Base-by-base conservation (phyloP, 2,329 filamentous ascomycete genomes). In the Penicillium sp. region DNA sequence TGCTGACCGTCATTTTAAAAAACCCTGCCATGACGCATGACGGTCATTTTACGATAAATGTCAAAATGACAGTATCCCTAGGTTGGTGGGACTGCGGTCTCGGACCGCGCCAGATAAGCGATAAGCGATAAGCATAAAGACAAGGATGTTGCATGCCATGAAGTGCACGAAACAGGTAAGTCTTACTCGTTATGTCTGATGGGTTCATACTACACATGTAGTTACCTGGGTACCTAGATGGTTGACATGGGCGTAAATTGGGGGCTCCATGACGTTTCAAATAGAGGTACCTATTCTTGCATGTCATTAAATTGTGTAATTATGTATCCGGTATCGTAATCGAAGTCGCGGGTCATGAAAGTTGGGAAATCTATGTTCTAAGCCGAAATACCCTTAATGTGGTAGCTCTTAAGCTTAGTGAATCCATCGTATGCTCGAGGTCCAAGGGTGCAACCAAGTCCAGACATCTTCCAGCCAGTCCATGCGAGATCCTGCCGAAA, bases 401-500 rank as follows among this genome's bases (percentile, higher is more conserved):
- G 92, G 75, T 87, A 95, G 79, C 89, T 96, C 86, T 96, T 96
- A 68, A 95, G 81, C 81, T 92, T 94, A 66, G 93, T 88, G 69
- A 96, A 96, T 68, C 93, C 89, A 65, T 96, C 92, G 69, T 92
- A 97, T 12, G 90, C 92, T 67, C 90, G 93, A 63, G 81, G 87
- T 75, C 90, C 92, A 67, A 97, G 77, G 8, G 91, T 96, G 67
- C 89, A 87, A 29, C 92, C 92, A 75, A 89, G 90, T 58, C 92
- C 92, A 52, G 91, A 96, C 70, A 94, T 89, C 80, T 96, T 97
- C 90, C 90, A 96, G 6, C 92, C 92, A 3, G 90, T 92, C 90
- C 90, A 94, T 9, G 90, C 90, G 63, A 94, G 83, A 73, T 94
- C 90, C 89, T 92, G 25, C 12, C n/a, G 18, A n/a, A 40, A 12